A percentile compares a stretch with the other conserved stretches of the same genome.
phyloP scores from a whole-genome alignment of 768 basidiomycete species.

The Pleurotus giganteus region DNA sequence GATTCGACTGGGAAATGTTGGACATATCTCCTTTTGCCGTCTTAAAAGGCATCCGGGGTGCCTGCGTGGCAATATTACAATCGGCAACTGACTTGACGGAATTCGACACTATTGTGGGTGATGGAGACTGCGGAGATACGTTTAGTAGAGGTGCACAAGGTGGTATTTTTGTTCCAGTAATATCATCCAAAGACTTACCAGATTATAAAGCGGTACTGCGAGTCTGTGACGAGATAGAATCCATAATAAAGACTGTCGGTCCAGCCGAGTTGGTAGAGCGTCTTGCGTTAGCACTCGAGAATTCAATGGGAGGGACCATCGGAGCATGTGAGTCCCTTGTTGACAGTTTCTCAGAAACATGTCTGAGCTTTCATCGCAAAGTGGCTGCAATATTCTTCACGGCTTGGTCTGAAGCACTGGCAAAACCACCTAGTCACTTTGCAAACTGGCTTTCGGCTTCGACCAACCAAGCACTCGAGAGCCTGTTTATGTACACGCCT shows the following conservation, averaged over 20 bases:
- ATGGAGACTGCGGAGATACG: constrained; percentile 63
- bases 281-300: constrained; percentile 43
- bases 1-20: background rate
- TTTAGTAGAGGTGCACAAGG: constrained; percentile 48
- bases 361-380: constrained; percentile 11
- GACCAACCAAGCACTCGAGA: constrained; percentile 24
- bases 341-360: background rate
- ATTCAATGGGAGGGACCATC: constrained; percentile 55
- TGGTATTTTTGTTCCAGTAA: constrained; percentile 6
- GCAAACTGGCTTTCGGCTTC: constrained; percentile 13
- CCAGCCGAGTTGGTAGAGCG: constrained; percentile 22
- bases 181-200: background rate
- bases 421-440: constrained; percentile 17
- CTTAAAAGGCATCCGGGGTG: constrained; percentile 29
- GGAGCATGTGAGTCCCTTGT: constrained; percentile 40
- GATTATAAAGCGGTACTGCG: constrained; percentile 24
- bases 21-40: constrained; percentile 14
- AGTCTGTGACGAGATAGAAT: constrained; percentile 2
- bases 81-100: constrained; percentile 52
- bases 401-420: constrained; percentile 23
- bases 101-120: constrained; percentile 60
- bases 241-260: constrained; percentile 1
- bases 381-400: constrained; percentile 46
- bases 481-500: constrained; percentile 41
- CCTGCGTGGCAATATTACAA: constrained; percentile 40